Conservation (phyloP, 495 filamentous ascomycete species). For the Penicillium angulare region DNA sequence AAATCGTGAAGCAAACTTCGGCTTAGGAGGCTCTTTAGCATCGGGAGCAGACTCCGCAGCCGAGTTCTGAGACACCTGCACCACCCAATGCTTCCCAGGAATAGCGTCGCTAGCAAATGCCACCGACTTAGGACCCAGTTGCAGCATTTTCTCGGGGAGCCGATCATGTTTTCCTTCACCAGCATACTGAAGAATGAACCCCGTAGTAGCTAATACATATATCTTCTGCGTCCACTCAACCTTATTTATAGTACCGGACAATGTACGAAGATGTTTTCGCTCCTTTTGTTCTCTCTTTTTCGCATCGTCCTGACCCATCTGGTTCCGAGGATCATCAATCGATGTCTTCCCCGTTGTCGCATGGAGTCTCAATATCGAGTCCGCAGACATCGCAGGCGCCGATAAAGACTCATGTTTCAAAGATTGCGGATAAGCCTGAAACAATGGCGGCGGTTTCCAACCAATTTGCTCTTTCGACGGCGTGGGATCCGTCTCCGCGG, state of each 20-base stretch:
- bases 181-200: slow-evolving; percentile 84
- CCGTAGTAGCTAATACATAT: slow-evolving; percentile 76
- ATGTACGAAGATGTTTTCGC: slow-evolving; percentile 44
- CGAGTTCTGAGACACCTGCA: slow-evolving; percentile 79
- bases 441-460: slow-evolving; percentile 82
- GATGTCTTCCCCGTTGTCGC: slow-evolving; percentile 39
- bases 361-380: slow-evolving; percentile 59
- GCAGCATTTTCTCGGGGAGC: slow-evolving; percentile 82
- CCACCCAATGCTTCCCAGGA: slow-evolving; percentile 86
- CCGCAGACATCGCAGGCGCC: slow-evolving; percentile 51
- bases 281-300: slow-evolving; percentile 47
- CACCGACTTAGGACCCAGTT: slow-evolving; percentile 78
- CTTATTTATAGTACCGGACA: slow-evolving; percentile 60
- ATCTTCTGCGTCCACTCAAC: slow-evolving; percentile 81
- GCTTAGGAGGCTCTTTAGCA: slow-evolving; percentile 50
- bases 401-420: slow-evolving; percentile 55
- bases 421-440: slow-evolving; percentile 87
- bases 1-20: slow-evolving; percentile 45
- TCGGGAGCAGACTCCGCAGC: slow-evolving; percentile 57
- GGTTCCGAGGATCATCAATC: slow-evolving; percentile 2
- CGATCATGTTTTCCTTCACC: slow-evolving; percentile 78
- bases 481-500: slow-evolving; percentile 16
- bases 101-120: slow-evolving; percentile 94
- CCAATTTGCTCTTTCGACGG: slow-evolving; percentile 28
- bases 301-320: slow-evolving; percentile 10